These are phyloP conservation scores for Apiospora saccharicola DNA, from an alignment of 2,329 filamentous ascomycete genomes.

Conservation along the genomic window DNA sequence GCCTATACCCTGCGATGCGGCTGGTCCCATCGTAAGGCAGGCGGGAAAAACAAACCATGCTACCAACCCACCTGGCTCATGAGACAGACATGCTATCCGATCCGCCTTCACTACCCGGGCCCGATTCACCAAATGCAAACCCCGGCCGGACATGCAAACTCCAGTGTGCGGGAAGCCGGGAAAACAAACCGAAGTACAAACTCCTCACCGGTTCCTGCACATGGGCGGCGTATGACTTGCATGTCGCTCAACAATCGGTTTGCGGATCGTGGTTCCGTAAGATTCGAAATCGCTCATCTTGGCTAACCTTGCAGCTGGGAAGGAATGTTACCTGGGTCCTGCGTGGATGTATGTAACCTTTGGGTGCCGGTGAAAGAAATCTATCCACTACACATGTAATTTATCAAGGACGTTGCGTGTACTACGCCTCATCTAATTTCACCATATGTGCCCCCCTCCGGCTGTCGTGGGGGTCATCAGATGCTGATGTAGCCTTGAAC, in stretches of 20 bases:
- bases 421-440: not conserved
- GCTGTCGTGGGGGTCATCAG: no score
- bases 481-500: no score
- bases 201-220: not conserved
- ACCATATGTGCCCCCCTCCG: no score
- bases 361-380: not conserved
- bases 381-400: not conserved
- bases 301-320: not conserved
- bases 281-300: not conserved
- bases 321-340: not conserved
- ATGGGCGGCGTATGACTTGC: not conserved
- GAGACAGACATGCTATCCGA: constrained; percentile 1
- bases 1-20: not conserved
- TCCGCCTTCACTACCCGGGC: not conserved
- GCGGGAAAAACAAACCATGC: not conserved
- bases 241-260: not conserved
- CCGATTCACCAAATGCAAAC: not conserved
- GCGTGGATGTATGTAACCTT: not conserved
- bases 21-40: not conserved
- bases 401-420: not conserved
- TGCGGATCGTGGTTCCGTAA: not conserved
- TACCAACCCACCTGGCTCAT: not conserved
- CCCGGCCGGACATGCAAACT: not conserved
- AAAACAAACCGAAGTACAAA: not conserved
- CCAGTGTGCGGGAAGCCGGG: not conserved